A percentile compares a stretch with the other conserved stretches of the same genome.
These are phyloP conservation scores for Picochlorum sp. DNA, from an alignment of 139 green algal species.

Conservation along the genomic window DNA sequence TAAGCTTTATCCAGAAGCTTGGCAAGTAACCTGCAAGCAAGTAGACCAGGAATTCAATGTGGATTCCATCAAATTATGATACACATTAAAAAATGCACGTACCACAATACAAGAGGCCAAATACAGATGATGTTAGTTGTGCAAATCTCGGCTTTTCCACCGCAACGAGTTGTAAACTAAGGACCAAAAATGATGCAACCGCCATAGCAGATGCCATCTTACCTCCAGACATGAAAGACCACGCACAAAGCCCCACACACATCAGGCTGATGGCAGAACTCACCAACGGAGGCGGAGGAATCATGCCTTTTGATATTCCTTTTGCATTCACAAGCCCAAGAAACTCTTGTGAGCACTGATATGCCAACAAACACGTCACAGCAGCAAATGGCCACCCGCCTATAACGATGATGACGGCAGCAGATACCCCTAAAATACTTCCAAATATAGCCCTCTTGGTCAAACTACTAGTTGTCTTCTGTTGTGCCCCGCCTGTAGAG, in stretches of 20 bases:
- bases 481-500: not conserved
- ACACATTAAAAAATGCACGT: slow-evolving; percentile 13
- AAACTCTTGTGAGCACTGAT: slow-evolving; percentile 61
- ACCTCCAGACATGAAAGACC: slow-evolving; percentile 33
- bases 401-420: slow-evolving; percentile 44
- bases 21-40: slow-evolving; percentile 66
- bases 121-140: slow-evolving; percentile 73
- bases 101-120: slow-evolving; percentile 86
- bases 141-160: slow-evolving; percentile 63
- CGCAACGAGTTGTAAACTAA: slow-evolving; percentile 63
- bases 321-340: slow-evolving; percentile 33
- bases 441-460: slow-evolving; percentile 53
- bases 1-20: slow-evolving; percentile 88
- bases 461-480: slow-evolving; percentile 29
- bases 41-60: no score
- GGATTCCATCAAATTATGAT: not conserved
- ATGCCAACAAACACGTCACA: slow-evolving; percentile 51
- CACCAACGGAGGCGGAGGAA: slow-evolving; percentile 51
- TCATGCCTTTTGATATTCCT: slow-evolving; percentile 43
- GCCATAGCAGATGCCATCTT: slow-evolving; percentile 29
- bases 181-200: slow-evolving; percentile 66
- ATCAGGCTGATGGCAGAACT: slow-evolving; percentile 50
- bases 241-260: slow-evolving; percentile 55
- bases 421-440: slow-evolving; percentile 40
- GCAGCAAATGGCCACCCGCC: slow-evolving; percentile 50